Percentiles rank a stretch among this genome's conserved stretches.
Conservation (phyloP, 352 stramenopile species). For the Globisporangium carolinianum region DNA sequence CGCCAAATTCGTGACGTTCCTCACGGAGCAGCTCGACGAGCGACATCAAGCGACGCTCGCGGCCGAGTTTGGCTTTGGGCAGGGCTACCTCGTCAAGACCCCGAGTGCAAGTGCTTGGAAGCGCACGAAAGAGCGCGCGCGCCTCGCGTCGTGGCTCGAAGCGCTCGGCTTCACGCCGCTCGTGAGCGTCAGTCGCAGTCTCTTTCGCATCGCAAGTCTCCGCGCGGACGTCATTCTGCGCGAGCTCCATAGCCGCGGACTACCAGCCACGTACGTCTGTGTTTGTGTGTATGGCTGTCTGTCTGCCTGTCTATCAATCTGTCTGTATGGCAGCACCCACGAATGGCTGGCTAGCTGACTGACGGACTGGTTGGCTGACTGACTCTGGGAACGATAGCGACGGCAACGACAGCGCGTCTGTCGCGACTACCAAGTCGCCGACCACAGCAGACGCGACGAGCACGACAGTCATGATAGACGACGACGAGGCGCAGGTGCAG, state of each 20-base stretch:
- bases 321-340: too few relatives aligned
- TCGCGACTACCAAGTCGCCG: too few relatives aligned
- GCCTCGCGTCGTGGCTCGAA: conserved; percentile 35
- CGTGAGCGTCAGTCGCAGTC: conserved; percentile 21
- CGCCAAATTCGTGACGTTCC: conserved; percentile 44
- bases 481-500: background rate
- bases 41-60: conserved; percentile 38
- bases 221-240: conserved; percentile 52
- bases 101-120: conserved; percentile 25
- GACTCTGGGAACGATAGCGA: background rate
- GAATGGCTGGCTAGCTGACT: too few relatives aligned
- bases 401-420: background rate
- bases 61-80: conserved; percentile 41
- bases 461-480: conserved; percentile 11
- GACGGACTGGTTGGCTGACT: too few relatives aligned
- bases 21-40: conserved; percentile 41
- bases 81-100: conserved; percentile 50
- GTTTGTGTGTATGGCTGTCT: background rate
- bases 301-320: background rate
- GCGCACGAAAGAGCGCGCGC: conserved; percentile 21
- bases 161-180: conserved; percentile 47
- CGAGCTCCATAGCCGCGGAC: conserved; percentile 28
- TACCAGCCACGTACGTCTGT: conserved; percentile 8
- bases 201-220: conserved; percentile 46
- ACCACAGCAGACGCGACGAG: background rate